Base-by-base conservation (phyloP, 495 filamentous ascomycete genomes). In the Paragyromitra xinjiangensis region DNA sequence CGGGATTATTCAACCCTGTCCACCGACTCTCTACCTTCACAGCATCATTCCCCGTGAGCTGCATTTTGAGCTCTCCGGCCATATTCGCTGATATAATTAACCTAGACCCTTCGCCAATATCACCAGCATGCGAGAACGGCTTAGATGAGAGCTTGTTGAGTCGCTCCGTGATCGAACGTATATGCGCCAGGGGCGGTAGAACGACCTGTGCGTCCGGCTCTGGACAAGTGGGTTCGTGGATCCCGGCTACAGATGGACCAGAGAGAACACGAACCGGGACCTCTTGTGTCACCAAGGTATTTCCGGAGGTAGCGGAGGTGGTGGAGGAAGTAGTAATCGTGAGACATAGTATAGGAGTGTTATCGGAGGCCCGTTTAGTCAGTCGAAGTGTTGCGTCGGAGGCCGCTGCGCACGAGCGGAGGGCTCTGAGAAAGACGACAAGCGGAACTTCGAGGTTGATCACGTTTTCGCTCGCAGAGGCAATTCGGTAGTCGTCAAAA, bases 391-490 rank as follows among this genome's bases (percentile, higher is more conserved):
- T 91, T 64, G 94, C 92, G 16, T 92, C 90, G 69, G 89, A 89
- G 51, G 93, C 92, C 75, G 90, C 88, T 34, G 90, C 85, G 66
- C 94, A 94, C 45, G 94, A 97, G 78, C 92, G 92, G 56, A 99
- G 90, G 2, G 96, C 95, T 63, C 93, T 92, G 74, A 92, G 90
- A 29, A 99, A 89, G 19, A 91, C 88, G 8, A 86, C 85, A 56
- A 99, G 88, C 56, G 96, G 94, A 14, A 98, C 89, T 85, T 98
- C 94, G 71, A 99, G 92, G 85, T 98, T 98, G 84, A 98, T 97
- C 59, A 92, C 90, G 82, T 95, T 94, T 84, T 88, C 89, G 75
- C 90, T 91, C 78, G 91, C 92, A 79, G 94, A 95, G 84, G 97
- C 90, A 78, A 98, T 88, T 75, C 88, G 88, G 86, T 97, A 98